Percentiles rank a stretch among this genome's conserved stretches.
Evolutionary conservation across 805 yeast genomes (phyloP).

Genomic region (Saccharomycopsis sp.): DNA sequence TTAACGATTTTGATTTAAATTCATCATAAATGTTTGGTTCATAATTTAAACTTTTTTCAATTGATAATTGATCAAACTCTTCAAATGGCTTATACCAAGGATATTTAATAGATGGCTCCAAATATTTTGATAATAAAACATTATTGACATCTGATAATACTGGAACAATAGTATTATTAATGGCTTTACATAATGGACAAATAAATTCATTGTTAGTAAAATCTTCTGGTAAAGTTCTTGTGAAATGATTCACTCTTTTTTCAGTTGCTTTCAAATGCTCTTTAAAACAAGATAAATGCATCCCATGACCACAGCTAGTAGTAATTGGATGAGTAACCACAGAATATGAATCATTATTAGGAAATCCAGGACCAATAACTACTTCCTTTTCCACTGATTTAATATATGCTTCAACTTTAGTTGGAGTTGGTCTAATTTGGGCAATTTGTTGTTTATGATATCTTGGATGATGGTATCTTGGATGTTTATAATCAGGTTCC

Average conservation of each 20-base stretch:
- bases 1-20: not conserved
- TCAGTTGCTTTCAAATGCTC: constrained; percentile 50
- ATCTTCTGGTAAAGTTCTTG: constrained; percentile 75
- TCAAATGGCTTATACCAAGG: constrained; percentile 13
- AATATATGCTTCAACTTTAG: not conserved
- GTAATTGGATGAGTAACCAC: constrained; percentile 38
- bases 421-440: not conserved
- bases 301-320: constrained; percentile 87
- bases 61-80: not conserved
- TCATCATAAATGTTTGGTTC: constrained; percentile 7
- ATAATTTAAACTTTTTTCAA: constrained; percentile 1
- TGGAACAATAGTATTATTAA: constrained; percentile 79
- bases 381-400: constrained; percentile 27
- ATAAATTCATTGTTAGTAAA: constrained; percentile 60
- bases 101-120: constrained; percentile 1
- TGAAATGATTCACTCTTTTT: constrained; percentile 55
- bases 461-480: constrained; percentile 2
- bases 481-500: not conserved
- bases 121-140: not conserved
- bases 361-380: constrained; percentile 68
- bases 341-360: constrained; percentile 26
- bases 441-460: not conserved
- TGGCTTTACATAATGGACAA: constrained; percentile 81
- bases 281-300: constrained; percentile 72
- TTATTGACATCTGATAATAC: constrained; percentile 12